Evolutionary conservation across 163 green algal species (phyloP).

Genomic region (Scenedesmus sp.): DNA sequence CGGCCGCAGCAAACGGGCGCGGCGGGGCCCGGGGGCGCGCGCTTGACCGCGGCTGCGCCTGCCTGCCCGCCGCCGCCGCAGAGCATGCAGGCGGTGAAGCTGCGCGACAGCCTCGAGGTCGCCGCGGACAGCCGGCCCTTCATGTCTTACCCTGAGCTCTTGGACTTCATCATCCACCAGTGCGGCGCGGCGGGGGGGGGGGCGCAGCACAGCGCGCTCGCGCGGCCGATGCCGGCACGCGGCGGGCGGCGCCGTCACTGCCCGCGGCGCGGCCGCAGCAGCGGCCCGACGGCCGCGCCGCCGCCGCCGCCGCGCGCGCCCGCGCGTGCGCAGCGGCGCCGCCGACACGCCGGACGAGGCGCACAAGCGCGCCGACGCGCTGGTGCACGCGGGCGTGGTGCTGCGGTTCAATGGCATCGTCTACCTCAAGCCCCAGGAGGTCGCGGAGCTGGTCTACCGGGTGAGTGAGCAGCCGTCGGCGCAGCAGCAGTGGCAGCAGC

Average conservation of each 20-base stretch:
- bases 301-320: too few relatives aligned
- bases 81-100: constrained; percentile 36
- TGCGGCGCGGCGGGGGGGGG: too few relatives aligned
- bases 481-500: not conserved
- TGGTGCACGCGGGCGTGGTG: constrained; percentile 55
- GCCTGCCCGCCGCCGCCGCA: not conserved
- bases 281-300: too few relatives aligned
- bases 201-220: too few relatives aligned
- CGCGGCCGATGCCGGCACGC: not conserved
- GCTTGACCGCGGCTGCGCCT: too few relatives aligned
- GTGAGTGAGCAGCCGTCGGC: not conserved
- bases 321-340: constrained; percentile 29
- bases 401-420: constrained; percentile 53
- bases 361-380: constrained; percentile 30
- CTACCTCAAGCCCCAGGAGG: constrained; percentile 55
- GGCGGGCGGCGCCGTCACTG: too few relatives aligned
- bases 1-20: not conserved
- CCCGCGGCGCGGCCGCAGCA: too few relatives aligned
- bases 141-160: constrained; percentile 34
- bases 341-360: constrained; percentile 50
- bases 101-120: constrained; percentile 22
- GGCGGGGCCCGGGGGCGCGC: too few relatives aligned
- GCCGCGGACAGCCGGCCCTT: constrained; percentile 14
- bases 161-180: constrained; percentile 30
- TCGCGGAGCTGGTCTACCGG: constrained; percentile 53